Percentiles rank a stretch among this genome's conserved stretches.
Conservation (phyloP, 2,329 filamentous ascomycete species). For the Fonsecaea nubica region DNA sequence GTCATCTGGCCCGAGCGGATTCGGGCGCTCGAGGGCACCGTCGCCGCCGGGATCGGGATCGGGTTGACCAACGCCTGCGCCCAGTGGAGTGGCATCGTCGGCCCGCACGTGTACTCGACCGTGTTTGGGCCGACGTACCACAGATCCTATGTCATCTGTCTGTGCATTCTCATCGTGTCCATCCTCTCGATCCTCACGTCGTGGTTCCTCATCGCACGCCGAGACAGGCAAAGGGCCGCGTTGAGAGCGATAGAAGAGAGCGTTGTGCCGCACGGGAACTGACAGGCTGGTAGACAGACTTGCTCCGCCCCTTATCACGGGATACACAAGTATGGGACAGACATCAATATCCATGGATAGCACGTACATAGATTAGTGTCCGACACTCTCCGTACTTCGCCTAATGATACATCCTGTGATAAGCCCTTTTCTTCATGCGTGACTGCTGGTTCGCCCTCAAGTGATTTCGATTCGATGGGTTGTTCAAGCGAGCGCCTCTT, state of each 20-base stretch:
- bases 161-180: slow-evolving; percentile 43
- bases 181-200: slow-evolving; percentile 41
- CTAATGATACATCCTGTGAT: too few species aligned
- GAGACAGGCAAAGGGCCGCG: slow-evolving; percentile 12
- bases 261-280: background rate
- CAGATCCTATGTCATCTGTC: slow-evolving; percentile 48
- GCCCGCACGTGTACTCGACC: slow-evolving; percentile 51
- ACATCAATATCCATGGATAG: too few species aligned
- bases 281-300: background rate
- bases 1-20: slow-evolving; percentile 56
- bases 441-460: too few species aligned
- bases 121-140: slow-evolving; percentile 51
- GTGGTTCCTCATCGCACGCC: slow-evolving; percentile 17
- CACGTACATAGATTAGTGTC: too few species aligned
- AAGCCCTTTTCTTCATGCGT: too few species aligned
- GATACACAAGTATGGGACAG: too few species aligned
- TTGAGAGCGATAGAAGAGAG: background rate
- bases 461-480: too few species aligned
- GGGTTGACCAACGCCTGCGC: slow-evolving; percentile 54
- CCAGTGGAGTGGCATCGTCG: slow-evolving; percentile 52
- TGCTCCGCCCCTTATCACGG: background rate
- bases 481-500: too few species aligned
- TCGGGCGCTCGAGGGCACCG: slow-evolving; percentile 50
- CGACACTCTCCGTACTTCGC: too few species aligned
- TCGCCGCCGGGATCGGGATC: slow-evolving; percentile 51